These are phyloP conservation scores for Blepharisma stoltei DNA, from an alignment of 73 alveolate species.

Conservation along the genomic window DNA sequence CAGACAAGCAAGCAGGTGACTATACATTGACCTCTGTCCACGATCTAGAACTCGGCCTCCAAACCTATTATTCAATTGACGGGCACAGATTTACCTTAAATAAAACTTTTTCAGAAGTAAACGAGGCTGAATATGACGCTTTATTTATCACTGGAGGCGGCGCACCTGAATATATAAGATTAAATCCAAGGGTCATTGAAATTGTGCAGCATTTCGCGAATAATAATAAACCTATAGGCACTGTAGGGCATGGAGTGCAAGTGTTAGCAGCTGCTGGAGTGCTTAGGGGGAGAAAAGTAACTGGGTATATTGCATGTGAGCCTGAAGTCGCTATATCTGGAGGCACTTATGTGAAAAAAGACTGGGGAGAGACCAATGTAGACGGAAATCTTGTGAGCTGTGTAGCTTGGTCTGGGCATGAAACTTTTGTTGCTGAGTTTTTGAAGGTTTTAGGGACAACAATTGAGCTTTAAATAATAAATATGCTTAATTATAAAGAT, in stretches of 20 bases:
- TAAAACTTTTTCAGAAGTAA: conserved; percentile 68
- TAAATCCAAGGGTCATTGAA: conserved; percentile 67
- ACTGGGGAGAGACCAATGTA: conserved; percentile 78
- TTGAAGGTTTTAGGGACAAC: conserved; percentile 69
- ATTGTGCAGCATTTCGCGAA: conserved; percentile 74
- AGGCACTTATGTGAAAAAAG: conserved; percentile 58
- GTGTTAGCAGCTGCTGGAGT: conserved; percentile 82
- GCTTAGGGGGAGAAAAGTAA: conserved; percentile 62
- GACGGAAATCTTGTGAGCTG: conserved; percentile 88
- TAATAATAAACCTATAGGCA: conserved; percentile 82
- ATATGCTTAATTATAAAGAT: no score
- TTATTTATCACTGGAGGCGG: conserved; percentile 92
- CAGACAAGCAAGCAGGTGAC: conserved; percentile 81
- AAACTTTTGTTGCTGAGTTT: conserved; percentile 67
- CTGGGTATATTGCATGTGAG: conserved; percentile 81
- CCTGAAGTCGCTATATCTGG: conserved; percentile 82
- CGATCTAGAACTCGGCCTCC: conserved; percentile 72
- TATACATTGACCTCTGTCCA: conserved; percentile 88
- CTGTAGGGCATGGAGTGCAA: conserved; percentile 89
- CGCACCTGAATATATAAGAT: conserved; percentile 94
- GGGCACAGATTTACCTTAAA: conserved; percentile 78
- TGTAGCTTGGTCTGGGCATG: conserved; percentile 89
- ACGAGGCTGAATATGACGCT: conserved; percentile 76
- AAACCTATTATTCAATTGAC: conserved; percentile 73
- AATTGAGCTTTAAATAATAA: conserved; percentile 18